Evolutionary conservation across 306 rosid genomes (phyloP), one percentile per base, ranked within the genome.

Genomic region (Vigna unguiculata): DNA sequence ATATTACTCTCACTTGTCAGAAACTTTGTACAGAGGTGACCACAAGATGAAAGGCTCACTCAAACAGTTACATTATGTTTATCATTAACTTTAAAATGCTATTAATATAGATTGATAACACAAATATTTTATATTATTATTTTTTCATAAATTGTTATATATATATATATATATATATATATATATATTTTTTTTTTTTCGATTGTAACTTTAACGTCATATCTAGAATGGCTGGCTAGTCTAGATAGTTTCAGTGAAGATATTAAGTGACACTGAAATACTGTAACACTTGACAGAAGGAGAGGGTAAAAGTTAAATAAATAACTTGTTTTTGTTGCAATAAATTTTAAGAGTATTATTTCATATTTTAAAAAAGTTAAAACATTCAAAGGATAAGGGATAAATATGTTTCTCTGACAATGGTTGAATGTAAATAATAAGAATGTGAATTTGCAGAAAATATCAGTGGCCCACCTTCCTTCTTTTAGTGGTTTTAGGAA

Each of bases 1-100:
- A 61, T 8, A 16, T 6, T 62, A n/a, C 45, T 9, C 17, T 34
- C 4, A 62, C 69, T n/a, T 9, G 24, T 61, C 15, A 32, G 32
- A 64, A 10, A 62, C 48, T 10, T 64, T 69, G 48, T 47, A 47
- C 13, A 69, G 52, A 48, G 14, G n/a, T 32, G 68, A 53, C 2
- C 66, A 9, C 55, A 49, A 22, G 53, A 55, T 72, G 32, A 55
- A 16, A n/a, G 25, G 9, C 20, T 66, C 55, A 16, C 25, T 34
- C 68, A 16, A 41, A 25, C 19, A 59, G 46, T 36, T 34, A 10
- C 30, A 17, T 36, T 19, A 36, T 36, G 48, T 1, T 4, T 38
- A 38, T 36, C 16, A 62, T 36, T 62, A 36, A 62, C 38, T 36
- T 16, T 32, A 61, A 8, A 61, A 0, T 20, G 28, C 25, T 5